Evolutionary conservation across 192 early-diverging fungal genomes (phyloP).

Genomic region (Geranomyces michiganensis): DNA sequence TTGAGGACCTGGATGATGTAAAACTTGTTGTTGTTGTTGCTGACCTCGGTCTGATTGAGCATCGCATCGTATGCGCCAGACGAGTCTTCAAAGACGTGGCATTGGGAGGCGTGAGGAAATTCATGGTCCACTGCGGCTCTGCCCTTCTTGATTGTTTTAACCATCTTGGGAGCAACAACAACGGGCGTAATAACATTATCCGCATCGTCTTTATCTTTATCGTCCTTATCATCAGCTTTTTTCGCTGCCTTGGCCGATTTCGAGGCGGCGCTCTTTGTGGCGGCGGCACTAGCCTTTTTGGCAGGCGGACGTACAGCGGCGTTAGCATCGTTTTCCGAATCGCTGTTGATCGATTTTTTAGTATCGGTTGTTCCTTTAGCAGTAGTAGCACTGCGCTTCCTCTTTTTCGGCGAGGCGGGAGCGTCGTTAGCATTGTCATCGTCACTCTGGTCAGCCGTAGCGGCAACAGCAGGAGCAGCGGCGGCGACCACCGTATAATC

Average conservation of each 20-base stretch:
- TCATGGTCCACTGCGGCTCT: constrained; percentile 40
- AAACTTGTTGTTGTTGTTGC: constrained; percentile 75
- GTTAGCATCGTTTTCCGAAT: neutral
- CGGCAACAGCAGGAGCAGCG: neutral
- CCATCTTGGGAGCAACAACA: constrained; percentile 26
- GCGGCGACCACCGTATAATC: constrained; percentile 7
- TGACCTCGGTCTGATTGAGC: constrained; percentile 72
- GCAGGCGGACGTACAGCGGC: neutral
- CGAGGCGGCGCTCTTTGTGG: too few relatives aligned
- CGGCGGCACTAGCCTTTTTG: neutral
- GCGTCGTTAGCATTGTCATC: neutral
- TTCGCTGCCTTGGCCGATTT: too few relatives aligned
- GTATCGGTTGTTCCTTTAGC: neutral
- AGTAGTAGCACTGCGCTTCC: neutral
- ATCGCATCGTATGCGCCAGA: constrained; percentile 54
- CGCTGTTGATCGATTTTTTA: neutral
- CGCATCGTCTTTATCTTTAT: constrained; percentile 17
- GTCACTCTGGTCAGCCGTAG: neutral
- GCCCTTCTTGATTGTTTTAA: constrained; percentile 47
- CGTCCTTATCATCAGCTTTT: neutral
- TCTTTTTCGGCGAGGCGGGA: constrained; percentile 11
- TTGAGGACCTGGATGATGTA: constrained; percentile 68
- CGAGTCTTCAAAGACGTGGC: constrained; percentile 43
- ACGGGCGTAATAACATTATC: too few relatives aligned
- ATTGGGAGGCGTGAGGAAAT: constrained; percentile 15